Conservation (phyloP, 2,329 filamentous ascomycete species). For the Endocalyx cinctus region DNA sequence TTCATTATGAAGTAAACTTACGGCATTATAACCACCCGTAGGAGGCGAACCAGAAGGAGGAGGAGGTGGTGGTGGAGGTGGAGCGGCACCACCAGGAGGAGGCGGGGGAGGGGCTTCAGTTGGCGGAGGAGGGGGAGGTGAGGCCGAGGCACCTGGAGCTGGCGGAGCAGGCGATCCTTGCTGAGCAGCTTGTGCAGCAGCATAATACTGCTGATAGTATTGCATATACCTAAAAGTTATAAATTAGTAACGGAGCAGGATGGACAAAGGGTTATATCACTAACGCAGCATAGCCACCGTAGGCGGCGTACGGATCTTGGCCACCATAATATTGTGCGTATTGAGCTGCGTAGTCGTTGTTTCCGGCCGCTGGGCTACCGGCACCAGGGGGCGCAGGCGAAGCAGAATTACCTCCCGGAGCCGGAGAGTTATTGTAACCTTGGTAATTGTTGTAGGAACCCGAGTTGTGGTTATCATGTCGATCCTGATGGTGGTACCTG, state of each 20-base stretch:
- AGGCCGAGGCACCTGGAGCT: slow-evolving; percentile 40
- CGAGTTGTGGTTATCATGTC: slow-evolving; percentile 23
- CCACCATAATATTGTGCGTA: slow-evolving; percentile 78
- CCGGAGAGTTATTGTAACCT: slow-evolving; percentile 34
- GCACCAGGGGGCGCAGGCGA: slow-evolving; percentile 37
- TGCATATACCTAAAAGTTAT: slow-evolving; percentile 53
- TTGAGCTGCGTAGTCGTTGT: slow-evolving; percentile 65
- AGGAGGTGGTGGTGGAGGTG: slow-evolving; percentile 55
- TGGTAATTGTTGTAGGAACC: slow-evolving; percentile 27
- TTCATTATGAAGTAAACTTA: too few relatives aligned
- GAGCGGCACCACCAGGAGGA: slow-evolving; percentile 50
- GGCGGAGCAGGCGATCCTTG: slow-evolving; percentile 35
- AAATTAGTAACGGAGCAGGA: slow-evolving; percentile 13
- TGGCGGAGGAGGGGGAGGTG: slow-evolving; percentile 55
- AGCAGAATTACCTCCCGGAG: slow-evolving; percentile 32
- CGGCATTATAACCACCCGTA: slow-evolving; percentile 58
- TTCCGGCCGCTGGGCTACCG: slow-evolving; percentile 33
- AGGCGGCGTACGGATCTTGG: slow-evolving; percentile 81
- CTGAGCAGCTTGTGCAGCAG: slow-evolving; percentile 47
- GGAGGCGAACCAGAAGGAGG: slow-evolving; percentile 50
- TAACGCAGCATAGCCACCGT: slow-evolving; percentile 80
- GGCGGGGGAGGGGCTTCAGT: slow-evolving; percentile 62
- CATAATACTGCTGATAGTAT: slow-evolving; percentile 70
- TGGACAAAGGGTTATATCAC: slow-evolving; percentile 14
- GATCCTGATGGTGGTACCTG: slow-evolving; percentile 29